Base-by-base conservation (phyloP, 2,329 filamentous ascomycete species). In the Fusarium papillatum region DNA sequence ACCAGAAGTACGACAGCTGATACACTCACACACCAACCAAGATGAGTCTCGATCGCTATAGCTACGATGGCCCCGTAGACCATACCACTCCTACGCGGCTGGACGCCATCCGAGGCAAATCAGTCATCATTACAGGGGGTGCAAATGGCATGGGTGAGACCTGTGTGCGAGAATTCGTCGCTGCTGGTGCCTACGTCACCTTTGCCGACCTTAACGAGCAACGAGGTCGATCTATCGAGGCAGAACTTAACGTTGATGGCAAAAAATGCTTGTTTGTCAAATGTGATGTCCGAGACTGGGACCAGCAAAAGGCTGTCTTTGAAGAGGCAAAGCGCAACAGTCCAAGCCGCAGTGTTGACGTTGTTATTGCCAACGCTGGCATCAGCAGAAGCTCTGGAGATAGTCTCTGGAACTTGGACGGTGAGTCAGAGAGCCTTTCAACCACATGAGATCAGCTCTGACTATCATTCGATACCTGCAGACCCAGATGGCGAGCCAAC, bases 311-410 rank as follows among this genome's bases (percentile, higher is more conserved):
- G 8, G 67, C 65, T 7, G 77, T 86, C 7, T 88, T 88, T 43
- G 83, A 87, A 66, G 81, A 78, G 0, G 85, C 86, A 2, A 82
- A 82, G 26, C 68, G 64, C 1, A 76, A 80, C 36, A 85, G 84
- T 11, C 85, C 85, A 0, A 73, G 77, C 29, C 82, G 84, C 0
- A 84, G 83, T 61, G 82, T 87, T 26, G 86, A 88, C 68, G 76
- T 88, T 16, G 87, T 88, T 16, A 84, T 88, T 65, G 86, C 87
- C 2, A 88, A 88, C 73, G 87, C 87, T 2, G 87, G 87, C 14
- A 86, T 88, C 34, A 82, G 78, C 34, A 81, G 76, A 11, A 78
- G 76, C 10, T 78, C 81, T 2, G 80, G 81, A 0, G 85, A 87
- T 69, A 81, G 80, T 55, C 60, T 87, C 24, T 87, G 83, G 82